Conservation (phyloP, 176 grass and related monocot genomes). For the Tillandsia leiboldiana region DNA sequence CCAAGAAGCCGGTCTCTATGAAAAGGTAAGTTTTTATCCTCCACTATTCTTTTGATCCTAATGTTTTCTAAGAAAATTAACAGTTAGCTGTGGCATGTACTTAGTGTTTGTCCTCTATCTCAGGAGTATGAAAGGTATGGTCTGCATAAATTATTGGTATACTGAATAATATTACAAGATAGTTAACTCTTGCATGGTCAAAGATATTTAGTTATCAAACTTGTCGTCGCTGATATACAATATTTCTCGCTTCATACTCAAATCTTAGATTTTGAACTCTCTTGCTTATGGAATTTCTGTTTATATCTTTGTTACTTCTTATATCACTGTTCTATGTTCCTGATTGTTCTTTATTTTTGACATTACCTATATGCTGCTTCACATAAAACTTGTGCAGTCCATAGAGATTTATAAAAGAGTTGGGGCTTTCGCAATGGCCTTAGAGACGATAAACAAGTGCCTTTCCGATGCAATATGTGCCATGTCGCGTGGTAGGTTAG, state of each 20-base stretch:
- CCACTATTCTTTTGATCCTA: conserved; percentile 8
- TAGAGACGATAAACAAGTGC: conserved; percentile 95
- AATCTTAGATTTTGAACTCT: too few relatives aligned
- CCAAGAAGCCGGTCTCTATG: conserved; percentile 84
- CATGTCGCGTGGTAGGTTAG: conserved; percentile 51
- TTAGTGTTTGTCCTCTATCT: too few relatives aligned
- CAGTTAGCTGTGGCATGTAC: too few relatives aligned
- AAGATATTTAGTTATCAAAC: too few relatives aligned
- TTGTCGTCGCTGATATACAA: too few relatives aligned
- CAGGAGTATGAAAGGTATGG: too few relatives aligned
- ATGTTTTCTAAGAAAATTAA: not conserved
- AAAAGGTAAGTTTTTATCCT: conserved; percentile 46
- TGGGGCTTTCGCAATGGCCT: conserved; percentile 77
- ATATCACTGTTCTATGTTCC: not conserved
- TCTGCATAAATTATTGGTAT: too few relatives aligned
- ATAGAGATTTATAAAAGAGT: conserved; percentile 91
- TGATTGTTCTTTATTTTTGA: not conserved
- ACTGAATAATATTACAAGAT: too few relatives aligned
- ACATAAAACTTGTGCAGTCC: conserved; percentile 35
- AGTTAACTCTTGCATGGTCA: too few relatives aligned
- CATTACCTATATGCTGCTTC: conserved; percentile 10
- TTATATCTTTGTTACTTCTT: not conserved
- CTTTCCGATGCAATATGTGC: conserved; percentile 88
- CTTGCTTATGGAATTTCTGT: not conserved
- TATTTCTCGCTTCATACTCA: too few relatives aligned